Base-by-base conservation (phyloP, 371 early-diverging fungal species). In the Amoeboaphelidium occidentale region DNA sequence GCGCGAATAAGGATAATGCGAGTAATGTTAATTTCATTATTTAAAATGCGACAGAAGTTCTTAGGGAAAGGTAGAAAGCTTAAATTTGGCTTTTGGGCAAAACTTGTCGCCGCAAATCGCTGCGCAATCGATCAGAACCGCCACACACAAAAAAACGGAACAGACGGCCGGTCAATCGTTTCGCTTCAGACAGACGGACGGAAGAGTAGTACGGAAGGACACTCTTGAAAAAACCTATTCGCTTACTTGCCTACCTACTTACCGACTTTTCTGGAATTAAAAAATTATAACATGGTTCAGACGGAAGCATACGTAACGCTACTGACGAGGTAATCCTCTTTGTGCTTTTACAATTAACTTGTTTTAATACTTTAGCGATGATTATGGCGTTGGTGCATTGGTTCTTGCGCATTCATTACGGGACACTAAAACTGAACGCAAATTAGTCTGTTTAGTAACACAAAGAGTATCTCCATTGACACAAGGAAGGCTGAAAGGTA, bases 371-470 rank as follows among this genome's bases (percentile, higher is more conserved):
- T 32, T 6, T 32, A 32, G 39, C 6, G 39, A 32, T 6, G 39
- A 32, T 32, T 91, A 93, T 59, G 76, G 81, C 21, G 69, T 76
- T 17, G 92, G 90, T 1, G 91, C 90, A 1, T 64, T 84, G 2
- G 78, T 81, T 2, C 70, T 90, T 27, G 75, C 71, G 10, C 71
- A 79, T 53, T 78, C 84, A 13, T 66, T 93, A 42, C 68, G 79
- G 12, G 68, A 68, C 28, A 54, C 69, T 17, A 63, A 68, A 23
- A 81, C 86, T 2, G 61, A 61, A 2, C 65, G 73, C 50, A 57
- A 62, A 32, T 55, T 84, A 32, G 73, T 80, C n/a, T 70, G 75
- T 51, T 63, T 92, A 45, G 76, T 74, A 28, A 76, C 88, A 67
- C 72, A 0, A 61, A 66, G 17, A 49, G 48, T 23, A 58, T 80